Evolutionary conservation across 208 protist species (phyloP), one percentile per base, ranked within the genome.

Genomic region (Porcisia hertigi): DNA sequence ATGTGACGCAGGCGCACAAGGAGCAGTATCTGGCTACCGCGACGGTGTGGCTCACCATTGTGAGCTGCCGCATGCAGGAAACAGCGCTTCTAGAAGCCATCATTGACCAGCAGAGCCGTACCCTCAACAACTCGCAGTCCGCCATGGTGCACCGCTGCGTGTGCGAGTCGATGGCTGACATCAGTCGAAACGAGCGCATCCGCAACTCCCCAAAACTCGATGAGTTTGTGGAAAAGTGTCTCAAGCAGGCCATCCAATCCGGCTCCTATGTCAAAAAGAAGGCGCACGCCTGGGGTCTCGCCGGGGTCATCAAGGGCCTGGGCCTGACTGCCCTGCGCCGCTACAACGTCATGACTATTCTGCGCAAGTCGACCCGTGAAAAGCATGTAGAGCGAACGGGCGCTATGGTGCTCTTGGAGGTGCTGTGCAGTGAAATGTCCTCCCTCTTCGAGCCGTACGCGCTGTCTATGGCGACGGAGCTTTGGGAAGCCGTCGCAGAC

Each of bases 241-340:
- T 96, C 66, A 97, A 97, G 87, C 92, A 96, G 76, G 78, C 85
- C 43, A 86, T 96, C 57, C 84, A 94, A 73, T 92, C 89, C 45
- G 91, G 92, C 71, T 95, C 90, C 23, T 97, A 97, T 84, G 85
- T 95, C 62, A 96, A 96, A 80, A 97, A 97, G 80, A 97, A 97
- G 85, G 94, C 94, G 71, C 94, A 97, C 81, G 94, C 92, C 41
- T 95, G 88, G 84, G 94, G 94, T 65, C 78, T 96, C 63, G 94
- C 87, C 12, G 94, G 94, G 47, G 92, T 97, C 60, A 81, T 97
- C 36, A 79, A 92, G 34, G 94, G 94, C n/a, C 80, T 94, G 39
- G 94, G 94, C 14, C 82, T 97, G 47, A 77, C 85, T 25, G 87
- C 90, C 23, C 69, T 97, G 34, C 79, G 88, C 43, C 90, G 91